phyloP scores from a whole-genome alignment of 148 eudicot species.

The Amaranthus palmeri region DNA sequence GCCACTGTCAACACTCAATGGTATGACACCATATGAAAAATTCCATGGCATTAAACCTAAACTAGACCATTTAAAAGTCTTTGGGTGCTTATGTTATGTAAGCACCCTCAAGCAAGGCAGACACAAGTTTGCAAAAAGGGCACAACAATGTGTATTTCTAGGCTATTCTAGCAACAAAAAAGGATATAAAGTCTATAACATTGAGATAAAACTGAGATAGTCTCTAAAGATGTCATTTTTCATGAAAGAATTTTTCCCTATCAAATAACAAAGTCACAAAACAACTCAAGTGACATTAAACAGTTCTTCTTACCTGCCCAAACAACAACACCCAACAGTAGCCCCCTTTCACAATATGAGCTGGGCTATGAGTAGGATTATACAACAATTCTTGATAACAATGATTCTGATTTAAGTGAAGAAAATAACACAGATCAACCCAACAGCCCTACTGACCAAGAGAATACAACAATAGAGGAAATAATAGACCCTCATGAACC shows the following conservation, averaged over 20 bases:
- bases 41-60: not conserved
- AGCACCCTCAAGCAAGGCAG: not conserved
- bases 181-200: not conserved
- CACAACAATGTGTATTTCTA: not conserved
- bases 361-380: no score
- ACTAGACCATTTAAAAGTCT: not conserved
- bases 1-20: not conserved
- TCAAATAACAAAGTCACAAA: not conserved
- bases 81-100: not conserved
- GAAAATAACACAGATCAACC: no score
- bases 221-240: not conserved
- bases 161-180: not conserved
- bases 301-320: not conserved
- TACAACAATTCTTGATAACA: no score
- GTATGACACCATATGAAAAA: not conserved
- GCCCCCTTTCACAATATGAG: no score
- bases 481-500: no score
- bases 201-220: no score
- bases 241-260: not conserved
- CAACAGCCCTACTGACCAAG: no score
- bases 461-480: no score
- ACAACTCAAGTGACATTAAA: no score
- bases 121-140: not conserved
- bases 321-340: not conserved
- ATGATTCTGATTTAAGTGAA: no score